These are phyloP conservation scores for Excoecaria agallocha DNA, from an alignment of 345 rosid species.

Conservation along the genomic window DNA sequence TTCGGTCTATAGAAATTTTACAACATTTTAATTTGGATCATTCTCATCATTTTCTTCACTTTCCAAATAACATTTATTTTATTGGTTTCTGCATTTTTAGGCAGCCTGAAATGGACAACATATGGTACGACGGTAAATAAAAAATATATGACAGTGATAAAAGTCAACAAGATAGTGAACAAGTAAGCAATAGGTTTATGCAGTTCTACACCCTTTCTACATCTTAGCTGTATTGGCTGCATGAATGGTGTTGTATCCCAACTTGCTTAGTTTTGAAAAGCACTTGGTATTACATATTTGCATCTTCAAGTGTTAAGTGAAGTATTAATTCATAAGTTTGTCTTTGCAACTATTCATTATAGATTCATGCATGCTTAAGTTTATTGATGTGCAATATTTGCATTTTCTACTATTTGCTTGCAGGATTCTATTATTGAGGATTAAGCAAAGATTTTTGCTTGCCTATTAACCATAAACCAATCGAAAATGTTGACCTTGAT, in stretches of 20 bases:
- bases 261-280: background rate
- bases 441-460: conserved; percentile 62
- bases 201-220: background rate
- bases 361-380: background rate
- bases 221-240: background rate
- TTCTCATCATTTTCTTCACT: background rate
- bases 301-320: background rate
- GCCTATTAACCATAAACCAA: conserved; percentile 67
- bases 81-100: conserved; percentile 10
- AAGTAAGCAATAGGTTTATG: conserved; percentile 28
- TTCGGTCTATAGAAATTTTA: background rate
- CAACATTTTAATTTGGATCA: background rate
- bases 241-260: background rate
- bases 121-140: conserved; percentile 32
- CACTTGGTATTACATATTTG: background rate
- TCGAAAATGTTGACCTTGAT: conserved; percentile 83
- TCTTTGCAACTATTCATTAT: background rate
- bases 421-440: conserved; percentile 73
- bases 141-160: conserved; percentile 42
- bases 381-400: conserved; percentile 7
- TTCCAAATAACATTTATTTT: too few species aligned
- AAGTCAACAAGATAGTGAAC: conserved; percentile 39
- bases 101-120: conserved; percentile 41
- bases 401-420: conserved; percentile 25
- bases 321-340: background rate